Evolutionary conservation across 164 flowering plant species (phyloP).

Genomic region (Nymphaea colorata): DNA sequence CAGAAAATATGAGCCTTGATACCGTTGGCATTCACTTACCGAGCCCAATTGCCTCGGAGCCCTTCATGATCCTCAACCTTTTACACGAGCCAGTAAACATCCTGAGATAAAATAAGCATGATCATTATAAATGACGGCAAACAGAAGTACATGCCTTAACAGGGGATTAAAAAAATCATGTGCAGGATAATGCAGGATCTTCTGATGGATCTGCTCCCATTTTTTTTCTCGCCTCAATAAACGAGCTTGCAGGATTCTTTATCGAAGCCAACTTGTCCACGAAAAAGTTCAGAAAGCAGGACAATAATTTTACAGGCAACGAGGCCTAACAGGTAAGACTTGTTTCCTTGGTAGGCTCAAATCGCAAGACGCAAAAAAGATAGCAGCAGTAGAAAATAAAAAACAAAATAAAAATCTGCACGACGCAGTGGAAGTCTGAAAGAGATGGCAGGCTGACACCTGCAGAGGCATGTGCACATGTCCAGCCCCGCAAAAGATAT

Average conservation of each 20-base stretch:
- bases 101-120: constrained; percentile 20
- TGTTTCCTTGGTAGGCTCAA: no score
- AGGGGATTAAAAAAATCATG: background rate
- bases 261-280: background rate
- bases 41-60: constrained; percentile 70
- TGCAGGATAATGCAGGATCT: background rate
- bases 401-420: no score
- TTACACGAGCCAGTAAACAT: constrained; percentile 59
- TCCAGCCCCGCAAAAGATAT: no score
- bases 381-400: no score
- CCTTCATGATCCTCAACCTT: constrained; percentile 69
- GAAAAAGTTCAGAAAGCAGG: no score
- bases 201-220: background rate
- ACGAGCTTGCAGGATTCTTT: background rate
- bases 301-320: no score
- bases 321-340: no score
- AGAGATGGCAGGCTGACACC: no score
- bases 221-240: background rate
- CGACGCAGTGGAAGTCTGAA: no score
- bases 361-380: no score
- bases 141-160: background rate
- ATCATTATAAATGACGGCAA: background rate
- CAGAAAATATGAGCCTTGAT: background rate
- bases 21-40: constrained; percentile 19
- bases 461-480: no score